These are phyloP conservation scores for Selenicereus undatus DNA, from an alignment of 148 eudicot species.

Conservation along the genomic window DNA sequence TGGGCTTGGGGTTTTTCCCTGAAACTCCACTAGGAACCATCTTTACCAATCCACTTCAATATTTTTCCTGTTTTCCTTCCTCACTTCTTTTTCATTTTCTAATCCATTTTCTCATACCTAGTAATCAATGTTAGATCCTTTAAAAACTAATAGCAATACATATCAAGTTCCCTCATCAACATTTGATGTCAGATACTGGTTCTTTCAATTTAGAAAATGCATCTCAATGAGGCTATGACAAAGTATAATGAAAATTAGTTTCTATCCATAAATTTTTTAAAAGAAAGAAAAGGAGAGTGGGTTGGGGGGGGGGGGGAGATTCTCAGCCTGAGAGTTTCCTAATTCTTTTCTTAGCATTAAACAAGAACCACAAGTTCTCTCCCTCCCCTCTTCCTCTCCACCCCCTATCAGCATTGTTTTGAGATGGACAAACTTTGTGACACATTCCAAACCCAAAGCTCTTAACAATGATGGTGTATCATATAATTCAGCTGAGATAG, in stretches of 20 bases:
- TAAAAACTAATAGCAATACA: neutral
- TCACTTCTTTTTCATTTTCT: neutral
- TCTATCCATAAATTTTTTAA: too few relatives aligned
- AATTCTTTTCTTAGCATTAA: neutral
- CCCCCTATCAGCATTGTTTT: neutral
- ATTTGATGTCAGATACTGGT: too few relatives aligned
- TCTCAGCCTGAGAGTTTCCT: neutral
- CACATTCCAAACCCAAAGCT: conserved; percentile 18
- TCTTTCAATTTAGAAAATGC: too few relatives aligned
- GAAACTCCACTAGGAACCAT: conserved; percentile 9
- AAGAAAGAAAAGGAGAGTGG: too few relatives aligned
- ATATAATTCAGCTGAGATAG: conserved; percentile 18
- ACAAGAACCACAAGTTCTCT: neutral
- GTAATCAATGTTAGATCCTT: neutral
- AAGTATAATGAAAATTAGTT: too few relatives aligned
- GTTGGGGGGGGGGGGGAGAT: too few relatives aligned
- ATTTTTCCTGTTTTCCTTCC: neutral
- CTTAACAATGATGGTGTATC: conserved; percentile 1
- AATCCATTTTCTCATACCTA: neutral
- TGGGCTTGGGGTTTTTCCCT: neutral
- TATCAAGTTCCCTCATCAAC: neutral
- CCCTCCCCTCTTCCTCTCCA: conserved; percentile 4
- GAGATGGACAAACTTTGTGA: conserved; percentile 14
- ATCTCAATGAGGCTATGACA: too few relatives aligned
- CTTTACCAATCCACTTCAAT: neutral